These are phyloP conservation scores for Tetramitus jugosus DNA, from an alignment of 208 protist genomes.

Conservation along the genomic window DNA sequence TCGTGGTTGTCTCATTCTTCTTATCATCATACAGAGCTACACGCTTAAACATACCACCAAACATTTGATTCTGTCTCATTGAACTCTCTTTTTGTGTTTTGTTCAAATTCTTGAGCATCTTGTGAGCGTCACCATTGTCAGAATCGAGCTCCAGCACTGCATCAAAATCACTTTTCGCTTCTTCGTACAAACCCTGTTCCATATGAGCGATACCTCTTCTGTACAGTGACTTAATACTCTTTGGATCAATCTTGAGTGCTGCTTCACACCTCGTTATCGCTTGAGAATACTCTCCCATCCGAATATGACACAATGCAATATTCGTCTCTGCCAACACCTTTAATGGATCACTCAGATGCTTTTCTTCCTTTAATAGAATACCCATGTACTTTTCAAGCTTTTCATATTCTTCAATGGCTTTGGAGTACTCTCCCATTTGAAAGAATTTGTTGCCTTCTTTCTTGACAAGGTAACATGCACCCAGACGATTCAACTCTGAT, in stretches of 20 bases:
- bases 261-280: neutral
- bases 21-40: no score
- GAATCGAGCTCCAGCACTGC: neutral
- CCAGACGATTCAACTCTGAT: neutral
- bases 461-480: neutral
- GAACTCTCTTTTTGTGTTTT: no score
- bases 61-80: no score
- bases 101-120: no score
- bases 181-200: neutral
- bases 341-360: neutral
- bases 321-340: neutral
- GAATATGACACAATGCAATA: neutral
- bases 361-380: neutral
- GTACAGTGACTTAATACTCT: neutral
- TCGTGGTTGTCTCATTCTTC: no score
- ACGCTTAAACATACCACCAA: no score
- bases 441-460: neutral
- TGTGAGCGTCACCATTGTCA: neutral
- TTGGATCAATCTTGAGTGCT: neutral
- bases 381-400: neutral
- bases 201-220: neutral
- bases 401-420: neutral
- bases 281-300: neutral
- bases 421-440: neutral
- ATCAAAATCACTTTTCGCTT: neutral